Evolutionary conservation across 495 filamentous ascomycete genomes (phyloP), one percentile per base, ranked within the genome.

Genomic region (Patellaria atrata): DNA sequence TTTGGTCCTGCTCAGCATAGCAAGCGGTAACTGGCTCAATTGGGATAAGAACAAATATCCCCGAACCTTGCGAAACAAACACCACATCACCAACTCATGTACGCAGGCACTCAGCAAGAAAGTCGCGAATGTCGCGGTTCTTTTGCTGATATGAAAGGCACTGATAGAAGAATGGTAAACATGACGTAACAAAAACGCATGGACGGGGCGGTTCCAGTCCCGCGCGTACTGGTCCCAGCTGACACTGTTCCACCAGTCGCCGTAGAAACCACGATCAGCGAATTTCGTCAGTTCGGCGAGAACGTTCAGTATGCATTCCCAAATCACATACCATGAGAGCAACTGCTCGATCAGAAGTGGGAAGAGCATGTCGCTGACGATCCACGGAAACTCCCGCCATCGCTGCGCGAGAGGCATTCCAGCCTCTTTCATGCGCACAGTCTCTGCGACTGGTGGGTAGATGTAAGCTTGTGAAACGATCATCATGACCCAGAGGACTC

Each of bases 291-390:
- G 50, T 50, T 84, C 79, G 3, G 76, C 79, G 3, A 82, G 53
- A 23, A 79, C 66, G 57, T 84, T 83, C 33, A 83, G 70, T 31
- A 82, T 68, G 31, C 75, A 76, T 57, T 83, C 79, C 79, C 79
- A 84, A 48, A 84, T 82, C 17, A 84, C 64, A 48, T 82, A 83
- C 71, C 73, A 79, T 13, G 64, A 54, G 35, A 75, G 55, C 38
- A 82, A 55, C 42, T 81, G 79, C 52, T 82, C 78, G 58, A 84
- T 70, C 52, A 82, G 67, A 28, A 84, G 72, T 0, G 79, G 79
- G 42, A 83, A 81, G 5, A 82, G 63, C 32, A 84, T 60, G 43
- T 82, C 76, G 20, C 60, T 63, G 13, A 82, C 52, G 44, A 84
- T 64, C 58, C 69, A 78, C 1, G 79, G 79, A 35, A 83, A 81